phyloP scores from a whole-genome alignment of 129 eudicot genomes.

The Flaveria bidentis region DNA sequence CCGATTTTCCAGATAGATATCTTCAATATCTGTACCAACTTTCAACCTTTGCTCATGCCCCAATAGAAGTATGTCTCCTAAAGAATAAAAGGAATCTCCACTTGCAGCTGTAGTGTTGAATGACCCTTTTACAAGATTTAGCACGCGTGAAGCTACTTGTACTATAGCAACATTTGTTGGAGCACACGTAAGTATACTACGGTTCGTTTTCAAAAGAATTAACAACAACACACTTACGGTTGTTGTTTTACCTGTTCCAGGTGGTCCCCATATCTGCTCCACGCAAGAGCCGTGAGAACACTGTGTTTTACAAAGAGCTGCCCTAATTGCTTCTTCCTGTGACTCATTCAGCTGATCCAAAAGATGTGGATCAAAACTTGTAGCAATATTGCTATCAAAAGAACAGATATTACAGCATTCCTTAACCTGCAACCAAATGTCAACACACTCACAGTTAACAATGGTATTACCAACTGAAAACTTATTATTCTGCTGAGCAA shows the following conservation, averaged over 20 bases:
- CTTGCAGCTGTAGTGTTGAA: constrained; percentile 12
- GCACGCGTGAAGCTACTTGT: constrained; percentile 56
- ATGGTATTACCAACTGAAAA: not conserved
- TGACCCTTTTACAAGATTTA: constrained; percentile 30
- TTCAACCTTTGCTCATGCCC: constrained; percentile 58
- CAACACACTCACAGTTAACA: not conserved
- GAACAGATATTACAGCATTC: constrained; percentile 36
- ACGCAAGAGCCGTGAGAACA: constrained; percentile 58
- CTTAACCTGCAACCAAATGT: constrained; percentile 39
- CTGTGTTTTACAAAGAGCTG: constrained; percentile 32
- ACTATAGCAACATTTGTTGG: constrained; percentile 63
- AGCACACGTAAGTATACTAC: constrained; percentile 58
- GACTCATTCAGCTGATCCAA: constrained; percentile 53
- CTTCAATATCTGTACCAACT: constrained; percentile 43
- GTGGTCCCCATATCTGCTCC: constrained; percentile 78
- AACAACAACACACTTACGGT: constrained; percentile 50
- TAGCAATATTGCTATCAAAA: not conserved
- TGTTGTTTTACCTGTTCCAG: constrained; percentile 71
- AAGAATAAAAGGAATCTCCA: constrained; percentile 26
- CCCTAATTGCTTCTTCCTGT: constrained; percentile 44
- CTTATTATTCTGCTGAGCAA: not conserved
- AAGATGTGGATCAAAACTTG: constrained; percentile 9
- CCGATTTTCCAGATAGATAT: constrained; percentile 55
- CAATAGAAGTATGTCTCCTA: constrained; percentile 57
- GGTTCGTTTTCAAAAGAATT: constrained; percentile 42